Conservation (phyloP, 164 flowering plant genomes). For the Akebia trifoliata region DNA sequence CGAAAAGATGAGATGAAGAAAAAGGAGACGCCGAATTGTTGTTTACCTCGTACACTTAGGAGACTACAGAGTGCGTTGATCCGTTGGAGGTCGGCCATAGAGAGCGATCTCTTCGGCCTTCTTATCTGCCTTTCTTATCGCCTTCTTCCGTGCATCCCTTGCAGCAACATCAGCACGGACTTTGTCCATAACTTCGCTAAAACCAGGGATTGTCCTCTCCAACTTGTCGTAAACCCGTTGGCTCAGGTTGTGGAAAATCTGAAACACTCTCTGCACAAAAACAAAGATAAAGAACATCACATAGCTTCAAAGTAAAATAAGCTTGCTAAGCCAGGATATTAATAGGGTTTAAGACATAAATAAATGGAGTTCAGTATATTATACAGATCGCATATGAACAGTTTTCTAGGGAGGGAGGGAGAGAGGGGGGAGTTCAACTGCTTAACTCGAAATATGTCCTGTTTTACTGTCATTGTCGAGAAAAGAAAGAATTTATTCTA, state of each 20-base stretch:
- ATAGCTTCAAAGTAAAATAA: not conserved
- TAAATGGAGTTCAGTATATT: not conserved
- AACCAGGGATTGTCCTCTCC: conserved; percentile 50
- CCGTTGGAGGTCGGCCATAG: conserved; percentile 9
- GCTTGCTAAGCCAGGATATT: not conserved
- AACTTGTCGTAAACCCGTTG: conserved; percentile 28
- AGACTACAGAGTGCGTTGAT: not conserved
- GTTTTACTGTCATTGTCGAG: no score
- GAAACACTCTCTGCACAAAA: conserved; percentile 43
- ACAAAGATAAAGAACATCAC: conserved; percentile 4
- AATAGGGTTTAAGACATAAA: not conserved
- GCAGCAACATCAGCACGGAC: conserved; percentile 29
- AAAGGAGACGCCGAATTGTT: not conserved
- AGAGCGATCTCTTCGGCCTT: conserved; percentile 21
- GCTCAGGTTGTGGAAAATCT: conserved; percentile 32
- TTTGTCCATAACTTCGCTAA: conserved; percentile 36
- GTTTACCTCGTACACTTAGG: not conserved
- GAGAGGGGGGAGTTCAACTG: no score
- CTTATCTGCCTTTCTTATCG: conserved; percentile 31
- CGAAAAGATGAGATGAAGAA: no score
- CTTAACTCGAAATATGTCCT: no score
- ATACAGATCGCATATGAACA: no score
- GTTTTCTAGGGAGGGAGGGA: no score
- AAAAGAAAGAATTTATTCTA: no score
- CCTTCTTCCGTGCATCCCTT: conserved; percentile 22